Percentiles rank a stretch among this genome's conserved stretches.
Evolutionary conservation across 352 stramenopile species (phyloP).

Genomic region (Globisporangium okanoganense): DNA sequence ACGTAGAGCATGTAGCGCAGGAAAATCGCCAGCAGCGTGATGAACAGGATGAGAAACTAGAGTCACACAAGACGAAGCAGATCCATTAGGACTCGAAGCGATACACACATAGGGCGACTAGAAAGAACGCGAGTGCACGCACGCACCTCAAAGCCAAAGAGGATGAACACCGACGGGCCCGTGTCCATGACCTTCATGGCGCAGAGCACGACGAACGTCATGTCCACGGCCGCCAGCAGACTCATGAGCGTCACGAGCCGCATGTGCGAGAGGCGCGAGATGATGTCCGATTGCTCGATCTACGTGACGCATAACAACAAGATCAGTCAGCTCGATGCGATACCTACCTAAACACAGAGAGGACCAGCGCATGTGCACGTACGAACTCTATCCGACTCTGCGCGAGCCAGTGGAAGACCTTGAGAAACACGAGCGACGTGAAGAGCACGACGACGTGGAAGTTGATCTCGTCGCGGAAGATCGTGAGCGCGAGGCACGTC

Average conservation of each 20-base stretch:
- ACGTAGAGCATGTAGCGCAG: slow-evolving; percentile 92
- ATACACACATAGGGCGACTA: background rate
- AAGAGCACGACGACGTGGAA: slow-evolving; percentile 95
- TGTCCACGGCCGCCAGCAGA: slow-evolving; percentile 85
- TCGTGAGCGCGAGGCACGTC: slow-evolving; percentile 98
- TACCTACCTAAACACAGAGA: background rate
- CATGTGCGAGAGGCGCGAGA: slow-evolving; percentile 74
- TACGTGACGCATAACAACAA: slow-evolving; percentile 22
- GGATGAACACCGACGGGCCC: slow-evolving; percentile 91
- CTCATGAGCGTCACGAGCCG: slow-evolving; percentile 88
- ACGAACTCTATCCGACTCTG: slow-evolving; percentile 89
- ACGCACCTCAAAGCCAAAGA: slow-evolving; percentile 95
- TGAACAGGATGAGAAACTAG: slow-evolving; percentile 90
- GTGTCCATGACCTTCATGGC: slow-evolving; percentile 70
- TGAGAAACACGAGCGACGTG: slow-evolving; percentile 93
- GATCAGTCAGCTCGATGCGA: background rate
- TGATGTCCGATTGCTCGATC: slow-evolving; percentile 87
- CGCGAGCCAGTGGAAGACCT: slow-evolving; percentile 92
- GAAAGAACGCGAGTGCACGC: background rate
- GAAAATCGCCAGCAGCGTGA: slow-evolving; percentile 90
- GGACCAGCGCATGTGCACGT: slow-evolving; percentile 17
- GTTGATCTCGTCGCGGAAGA: slow-evolving; percentile 97
- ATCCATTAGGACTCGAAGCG: too few species aligned
- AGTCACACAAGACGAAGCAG: background rate
- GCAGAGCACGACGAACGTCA: slow-evolving; percentile 88